Conservation (phyloP, 2,329 filamentous ascomycete species). For the Knufia petricola region DNA sequence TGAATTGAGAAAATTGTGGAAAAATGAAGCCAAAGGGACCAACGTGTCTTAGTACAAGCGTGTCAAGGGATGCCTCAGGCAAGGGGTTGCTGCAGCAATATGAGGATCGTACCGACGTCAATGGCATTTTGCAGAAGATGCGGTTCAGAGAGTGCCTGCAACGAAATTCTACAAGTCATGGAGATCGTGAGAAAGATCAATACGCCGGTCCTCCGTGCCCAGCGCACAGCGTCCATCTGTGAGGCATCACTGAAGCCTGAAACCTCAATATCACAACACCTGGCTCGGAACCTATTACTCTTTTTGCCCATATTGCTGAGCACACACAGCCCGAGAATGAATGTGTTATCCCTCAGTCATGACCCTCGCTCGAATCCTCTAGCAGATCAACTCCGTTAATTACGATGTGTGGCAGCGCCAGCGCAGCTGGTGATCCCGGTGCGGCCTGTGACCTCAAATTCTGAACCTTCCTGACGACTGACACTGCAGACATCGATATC, state of each 20-base stretch:
- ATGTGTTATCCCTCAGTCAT: not conserved
- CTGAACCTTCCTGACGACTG: conserved; percentile 20
- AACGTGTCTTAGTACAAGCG: too few relatives aligned
- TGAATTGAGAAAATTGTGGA: too few relatives aligned
- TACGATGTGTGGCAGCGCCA: conserved; percentile 20
- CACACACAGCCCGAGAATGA: not conserved
- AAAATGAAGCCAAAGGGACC: too few relatives aligned
- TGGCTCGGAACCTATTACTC: not conserved
- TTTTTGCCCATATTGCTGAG: not conserved
- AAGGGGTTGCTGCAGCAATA: too few relatives aligned
- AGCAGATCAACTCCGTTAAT: conserved; percentile 11
- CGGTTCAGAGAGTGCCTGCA: too few relatives aligned
- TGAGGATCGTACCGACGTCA: not conserved
- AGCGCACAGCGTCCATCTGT: too few relatives aligned
- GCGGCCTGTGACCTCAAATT: conserved; percentile 20
- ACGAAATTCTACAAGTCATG: too few relatives aligned
- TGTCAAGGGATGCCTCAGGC: too few relatives aligned
- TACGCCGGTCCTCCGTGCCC: too few relatives aligned
- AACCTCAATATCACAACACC: not conserved
- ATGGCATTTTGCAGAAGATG: not conserved
- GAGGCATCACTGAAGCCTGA: not conserved
- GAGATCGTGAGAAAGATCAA: too few relatives aligned
- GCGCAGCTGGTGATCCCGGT: conserved; percentile 19
- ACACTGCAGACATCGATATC: conserved; percentile 18
- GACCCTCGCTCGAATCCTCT: not conserved